phyloP scores from a whole-genome alignment of 1,139 yeast species.

The Maudiozyma humilis region DNA sequence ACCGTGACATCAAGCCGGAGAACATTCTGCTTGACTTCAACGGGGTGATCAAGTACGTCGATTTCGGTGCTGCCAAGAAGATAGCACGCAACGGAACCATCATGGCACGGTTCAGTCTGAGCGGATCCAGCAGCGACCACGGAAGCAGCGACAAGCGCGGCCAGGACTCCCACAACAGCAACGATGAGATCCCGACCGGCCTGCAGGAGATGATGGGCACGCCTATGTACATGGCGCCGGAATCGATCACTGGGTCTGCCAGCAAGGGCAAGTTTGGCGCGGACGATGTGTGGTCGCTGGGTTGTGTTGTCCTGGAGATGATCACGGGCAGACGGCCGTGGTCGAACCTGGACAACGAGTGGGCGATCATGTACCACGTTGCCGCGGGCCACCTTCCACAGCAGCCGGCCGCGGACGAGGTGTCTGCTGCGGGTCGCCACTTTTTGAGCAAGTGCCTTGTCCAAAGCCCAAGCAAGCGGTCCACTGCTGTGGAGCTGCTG shows the following conservation, averaged over 20 bases:
- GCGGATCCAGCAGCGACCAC: constrained; percentile 17
- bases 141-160: neutral
- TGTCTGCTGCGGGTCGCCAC: constrained; percentile 62
- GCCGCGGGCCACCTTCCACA: constrained; percentile 93
- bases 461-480: constrained; percentile 72
- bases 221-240: constrained; percentile 99
- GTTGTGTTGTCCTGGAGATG: constrained; percentile 77
- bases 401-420: constrained; percentile 70
- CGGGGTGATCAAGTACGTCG: constrained; percentile 91
- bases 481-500: constrained; percentile 76
- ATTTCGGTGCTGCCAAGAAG: constrained; percentile 95
- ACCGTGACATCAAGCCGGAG: constrained; percentile 93
- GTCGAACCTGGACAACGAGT: constrained; percentile 91
- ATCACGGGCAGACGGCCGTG: constrained; percentile 78
- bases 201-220: constrained; percentile 69
- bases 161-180: neutral
- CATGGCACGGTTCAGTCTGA: neutral
- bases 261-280: constrained; percentile 62
- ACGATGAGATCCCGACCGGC: neutral
- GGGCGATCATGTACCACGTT: constrained; percentile 98
- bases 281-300: constrained; percentile 76
- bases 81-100: constrained; percentile 50
- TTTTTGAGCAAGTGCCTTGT: constrained; percentile 74
- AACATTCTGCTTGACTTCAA: constrained; percentile 82
- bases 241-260: constrained; percentile 77